A percentile compares a stretch with the other conserved stretches of the same genome.
phyloP scores from a whole-genome alignment of 441 rosid genomes.

The Gossypium schwendimanii region DNA sequence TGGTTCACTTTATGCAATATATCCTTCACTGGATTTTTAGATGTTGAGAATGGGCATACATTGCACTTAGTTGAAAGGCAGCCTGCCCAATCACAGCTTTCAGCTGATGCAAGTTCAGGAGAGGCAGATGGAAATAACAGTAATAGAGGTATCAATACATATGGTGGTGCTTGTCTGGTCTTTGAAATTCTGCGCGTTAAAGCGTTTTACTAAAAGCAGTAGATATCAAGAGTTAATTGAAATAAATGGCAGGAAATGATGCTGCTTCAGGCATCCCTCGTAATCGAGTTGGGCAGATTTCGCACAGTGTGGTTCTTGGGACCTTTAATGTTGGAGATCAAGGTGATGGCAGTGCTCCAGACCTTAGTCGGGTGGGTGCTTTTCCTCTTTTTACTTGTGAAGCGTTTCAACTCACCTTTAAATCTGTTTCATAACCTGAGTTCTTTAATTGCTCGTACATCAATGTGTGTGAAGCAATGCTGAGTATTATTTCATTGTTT shows the following conservation, averaged over 20 bases:
- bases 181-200: not conserved
- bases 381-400: not conserved
- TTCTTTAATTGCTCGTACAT: not conserved
- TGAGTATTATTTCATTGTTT: not conserved
- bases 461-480: not conserved
- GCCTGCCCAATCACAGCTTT: constrained; percentile 47
- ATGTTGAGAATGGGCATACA: constrained; percentile 90
- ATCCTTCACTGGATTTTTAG: constrained; percentile 49
- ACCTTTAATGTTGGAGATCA: constrained; percentile 74
- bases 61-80: constrained; percentile 86
- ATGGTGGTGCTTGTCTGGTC: not conserved
- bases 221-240: not conserved
- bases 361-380: constrained; percentile 50
- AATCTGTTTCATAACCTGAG: not conserved
- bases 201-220: not conserved
- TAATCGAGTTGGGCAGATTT: constrained; percentile 59
- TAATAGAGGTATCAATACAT: constrained; percentile 34
- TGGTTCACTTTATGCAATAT: constrained; percentile 13
- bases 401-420: not conserved
- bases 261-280: constrained; percentile 45
- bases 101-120: constrained; percentile 47
- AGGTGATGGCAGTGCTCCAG: constrained; percentile 68
- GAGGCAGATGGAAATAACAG: constrained; percentile 43
- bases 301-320: constrained; percentile 88
- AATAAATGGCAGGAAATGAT: constrained; percentile 44